These are phyloP conservation scores for Escallonia herrerae DNA, from an alignment of 129 eudicot species.

Conservation along the genomic window DNA sequence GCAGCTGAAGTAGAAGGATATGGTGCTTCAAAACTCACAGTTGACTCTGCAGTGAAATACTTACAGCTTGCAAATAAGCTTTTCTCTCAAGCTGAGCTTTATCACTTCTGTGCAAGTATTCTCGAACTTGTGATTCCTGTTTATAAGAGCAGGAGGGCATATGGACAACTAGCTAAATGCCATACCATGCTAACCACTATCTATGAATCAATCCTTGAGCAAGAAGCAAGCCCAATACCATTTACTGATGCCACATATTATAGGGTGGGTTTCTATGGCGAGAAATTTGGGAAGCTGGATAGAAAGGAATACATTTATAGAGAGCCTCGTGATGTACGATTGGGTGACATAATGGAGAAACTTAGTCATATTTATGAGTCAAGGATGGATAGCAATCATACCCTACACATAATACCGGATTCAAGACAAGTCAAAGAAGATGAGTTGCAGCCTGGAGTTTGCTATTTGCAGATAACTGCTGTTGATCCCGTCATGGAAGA, in stretches of 20 bases:
- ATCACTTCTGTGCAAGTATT: constrained; percentile 16
- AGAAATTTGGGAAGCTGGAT: constrained; percentile 17
- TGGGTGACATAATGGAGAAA: constrained; percentile 20
- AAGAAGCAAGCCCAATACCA: constrained; percentile 19
- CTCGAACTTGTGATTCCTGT: constrained; percentile 19
- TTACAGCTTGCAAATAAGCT: constrained; percentile 19
- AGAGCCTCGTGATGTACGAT: constrained; percentile 17
- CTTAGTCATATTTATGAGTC: constrained; percentile 16
- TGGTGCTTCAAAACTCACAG: constrained; percentile 21
- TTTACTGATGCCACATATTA: constrained; percentile 20
- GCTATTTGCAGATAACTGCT: constrained; percentile 23
- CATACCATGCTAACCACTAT: constrained; percentile 18
- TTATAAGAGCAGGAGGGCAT: constrained; percentile 14
- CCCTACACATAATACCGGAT: constrained; percentile 14
- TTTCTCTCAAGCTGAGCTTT: constrained; percentile 21
- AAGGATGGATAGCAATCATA: constrained; percentile 6
- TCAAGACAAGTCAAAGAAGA: constrained; percentile 19
- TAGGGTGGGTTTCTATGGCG: constrained; percentile 24
- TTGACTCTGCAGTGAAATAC: constrained; percentile 21
- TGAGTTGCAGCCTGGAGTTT: constrained; percentile 16
- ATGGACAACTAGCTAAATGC: constrained; percentile 16
- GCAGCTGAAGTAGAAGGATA: constrained; percentile 25
- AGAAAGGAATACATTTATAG: constrained; percentile 16
- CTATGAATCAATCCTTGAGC: constrained; percentile 10
- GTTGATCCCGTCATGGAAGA: constrained; percentile 29